Evolutionary conservation across 164 flowering plant species (phyloP), one percentile per base, ranked within the genome.

Genomic region (Protea cynaroides): DNA sequence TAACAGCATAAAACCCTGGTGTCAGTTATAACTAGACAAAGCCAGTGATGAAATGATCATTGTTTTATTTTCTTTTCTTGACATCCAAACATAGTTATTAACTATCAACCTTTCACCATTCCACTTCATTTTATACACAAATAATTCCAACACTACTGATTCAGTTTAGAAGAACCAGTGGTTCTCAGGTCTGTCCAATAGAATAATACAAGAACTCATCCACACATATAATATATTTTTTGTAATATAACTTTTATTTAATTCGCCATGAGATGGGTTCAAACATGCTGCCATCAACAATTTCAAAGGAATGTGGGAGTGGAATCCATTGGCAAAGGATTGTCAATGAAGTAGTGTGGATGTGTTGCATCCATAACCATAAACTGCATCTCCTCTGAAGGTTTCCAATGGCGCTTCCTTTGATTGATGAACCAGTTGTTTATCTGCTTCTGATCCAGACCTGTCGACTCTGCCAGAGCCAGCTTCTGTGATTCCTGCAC

Each of bases 401-500:
- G 55, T 52, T 52, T 52, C 55, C 55, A 52, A 23, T 52, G 24
- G 55, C 24, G 55, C 55, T 52, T 52, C 55, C 55, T 52, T 23
- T 52, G 24, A 21, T 52, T 52, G 24, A 52, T 52, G 7, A 52
- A 52, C 24, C 24, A 52, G 55, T 52, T 52, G 55, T 52, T 52
- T 19, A 19, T 52, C 24, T 52, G 55, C 55, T 52, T 52, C 55
- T 52, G 55, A 52, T 52, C 55, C 24, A 52, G 55, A 52, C 55
- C 55, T 52, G 55, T 52, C 1, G 55, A 52, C 55, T 52, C 55
- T 18, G 52, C 55, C 3, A 19, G 24, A 3, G 24, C 24, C 24
- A 52, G 55, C 12, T 52, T 19, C 55, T 19, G 55, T 52, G 55
- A 52, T 23, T 52, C 55, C 55, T 52, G 55, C 6, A 40, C 10